Base-by-base conservation (phyloP, 2,329 filamentous ascomycete species). In the Xylariaceae sp. region DNA sequence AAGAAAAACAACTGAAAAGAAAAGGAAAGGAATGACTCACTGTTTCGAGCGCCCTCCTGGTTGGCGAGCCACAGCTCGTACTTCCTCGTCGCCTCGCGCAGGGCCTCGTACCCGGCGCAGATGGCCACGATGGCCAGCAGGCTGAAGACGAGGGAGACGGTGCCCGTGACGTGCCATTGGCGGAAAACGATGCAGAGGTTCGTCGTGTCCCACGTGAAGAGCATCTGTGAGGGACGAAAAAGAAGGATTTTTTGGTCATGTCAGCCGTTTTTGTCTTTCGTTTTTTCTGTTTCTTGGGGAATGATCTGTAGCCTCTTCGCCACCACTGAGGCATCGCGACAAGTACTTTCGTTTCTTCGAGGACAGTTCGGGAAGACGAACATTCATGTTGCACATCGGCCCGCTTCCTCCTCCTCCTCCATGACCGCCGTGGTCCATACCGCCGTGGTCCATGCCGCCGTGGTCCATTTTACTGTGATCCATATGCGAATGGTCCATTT, bases 111-210 rank as follows among this genome's bases (percentile, higher is more conserved):
- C 50, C 88, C 88, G n/a, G 88, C 87, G 23, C 84, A 85, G 49
- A 98, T 71, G 44, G 85, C 73, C 44, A 94, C 76, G 53, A 98
- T 82, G 51, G 80, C 85, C 51, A 92, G 54, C 44, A 98, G 81
- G 18, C 90, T 95, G 56, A 88, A 63, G 61, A 96, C 55, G 41
- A 98, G 82, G 23, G 84, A 84, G 36, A 76, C 57, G 3, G 81
- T 81, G 45, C 82, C 81, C 46, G 75, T 81, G 63, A 98, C 68
- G 66, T 86, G 89, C 92, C 92, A 98, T 65, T 82, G 79, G 54
- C 74, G 76, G 73, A 97, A 98, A 63, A 98, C 78, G 64, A 98
- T 94, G 74, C 92, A 98, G 50, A 98, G 86, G 67, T 97, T 85
- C 40, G 74, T 78, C 3, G 89, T 90, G 62, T 88, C 80, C 90